These are phyloP conservation scores for Sutorius australiensis DNA, from an alignment of 768 basidiomycete genomes.

Conservation along the genomic window DNA sequence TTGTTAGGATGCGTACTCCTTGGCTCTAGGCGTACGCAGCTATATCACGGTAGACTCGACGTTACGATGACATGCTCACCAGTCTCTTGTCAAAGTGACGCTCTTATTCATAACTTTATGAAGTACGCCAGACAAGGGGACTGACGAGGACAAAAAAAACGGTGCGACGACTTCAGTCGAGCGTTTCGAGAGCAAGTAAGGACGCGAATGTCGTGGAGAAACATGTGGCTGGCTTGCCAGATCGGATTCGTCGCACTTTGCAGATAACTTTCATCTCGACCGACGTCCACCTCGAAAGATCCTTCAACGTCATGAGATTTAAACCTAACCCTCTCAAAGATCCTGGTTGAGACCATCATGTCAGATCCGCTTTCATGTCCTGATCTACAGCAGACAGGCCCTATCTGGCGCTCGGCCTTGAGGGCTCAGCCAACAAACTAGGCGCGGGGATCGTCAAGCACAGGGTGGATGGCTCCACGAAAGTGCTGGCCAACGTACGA, in stretches of 20 bases:
- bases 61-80: not conserved
- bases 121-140: not conserved
- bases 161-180: not conserved
- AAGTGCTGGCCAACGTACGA: constrained; percentile 86
- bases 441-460: constrained; percentile 93
- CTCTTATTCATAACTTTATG: too few species aligned
- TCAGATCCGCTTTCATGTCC: constrained; percentile 9
- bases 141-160: not conserved
- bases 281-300: constrained; percentile 18
- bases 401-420: constrained; percentile 89
- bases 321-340: constrained; percentile 26
- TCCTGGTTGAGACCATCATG: constrained; percentile 29
- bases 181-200: not conserved
- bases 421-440: constrained; percentile 97
- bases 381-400: constrained; percentile 47
- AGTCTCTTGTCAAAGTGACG: not conserved
- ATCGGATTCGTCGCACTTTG: not conserved
- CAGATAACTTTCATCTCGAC: not conserved
- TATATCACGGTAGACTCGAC: constrained; percentile 10
- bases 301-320: constrained; percentile 18
- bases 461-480: constrained; percentile 61
- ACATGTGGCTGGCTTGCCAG: not conserved
- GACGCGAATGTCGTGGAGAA: too few species aligned
- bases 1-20: constrained; percentile 15
- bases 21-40: constrained; percentile 8